Evolutionary conservation across 2,329 filamentous ascomycete genomes (phyloP), one percentile per base, ranked within the genome.

Genomic region (Penicillium hordei): DNA sequence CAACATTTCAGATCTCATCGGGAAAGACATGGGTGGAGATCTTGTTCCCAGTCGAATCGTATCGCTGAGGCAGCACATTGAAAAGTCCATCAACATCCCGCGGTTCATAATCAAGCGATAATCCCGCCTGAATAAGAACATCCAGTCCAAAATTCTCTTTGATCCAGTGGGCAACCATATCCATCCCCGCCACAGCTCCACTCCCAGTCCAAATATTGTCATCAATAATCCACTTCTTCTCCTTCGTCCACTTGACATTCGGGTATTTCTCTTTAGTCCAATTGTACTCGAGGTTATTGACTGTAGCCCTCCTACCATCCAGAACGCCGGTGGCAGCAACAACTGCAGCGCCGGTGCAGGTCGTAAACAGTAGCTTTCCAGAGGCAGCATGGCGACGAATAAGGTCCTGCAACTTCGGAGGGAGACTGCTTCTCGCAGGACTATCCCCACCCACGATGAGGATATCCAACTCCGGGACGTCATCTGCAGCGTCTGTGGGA

Each of bases 141-240:
- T 71, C 68, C 19, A 66, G 29, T 0, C 75, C 74, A 60, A 65
- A 75, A 1, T 64, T 70, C 48, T 75, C 66, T 49, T 73, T 73
- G 0, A 79, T 53, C 75, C 76, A 79, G 34, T 77, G 68, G 9
- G 76, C 65, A 54, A 76, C 60, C 71, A 78, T 76, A 19, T 80
- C 79, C 68, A 80, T 81, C 0, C 78, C 79, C 5, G 79, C 78
- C 17, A 76, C 65, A 0, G 79, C 77, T 15, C 79, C 79, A 1
- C 72, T 73, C 0, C 74, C 75, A 2, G 79, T 81, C 79, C 79
- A 81, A 31, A 81, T 70, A 38, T 80, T 79, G 0, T 71, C 75
- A 48, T 81, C 77, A 0, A 76, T 56, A 54, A 80, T 67, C 78
- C 79, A 82, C 60, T 80, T 76, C 57, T 72, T 73, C 27, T 78